Evolutionary conservation across 257 asterid species (phyloP), one percentile per base, ranked within the genome.

Genomic region (Catharanthus roseus): DNA sequence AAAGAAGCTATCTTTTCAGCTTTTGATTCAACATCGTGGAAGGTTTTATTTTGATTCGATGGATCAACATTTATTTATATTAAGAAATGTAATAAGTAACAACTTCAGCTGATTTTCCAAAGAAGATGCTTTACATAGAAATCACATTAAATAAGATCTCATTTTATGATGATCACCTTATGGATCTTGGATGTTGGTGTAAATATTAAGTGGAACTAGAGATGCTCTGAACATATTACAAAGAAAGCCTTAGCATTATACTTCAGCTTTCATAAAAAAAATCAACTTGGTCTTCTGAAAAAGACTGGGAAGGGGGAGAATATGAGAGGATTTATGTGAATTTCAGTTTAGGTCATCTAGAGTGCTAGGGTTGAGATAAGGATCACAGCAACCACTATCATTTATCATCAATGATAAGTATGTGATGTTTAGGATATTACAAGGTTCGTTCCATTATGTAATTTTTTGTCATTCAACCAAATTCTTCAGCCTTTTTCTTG

Each of bases 11-110:
- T 95, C 66, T 78, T 41, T 79, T 88, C 88, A 67, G 97, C 97
- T 36, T 95, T 91, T 66, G 91, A 88, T 86, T 89, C 99, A 2
- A 89, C 96, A 55, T 95, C 99, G 70, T 95, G 99, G 99, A 95
- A 95, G 99, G 99, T 91, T 69, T 71, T 77, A 67, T 75, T 73
- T 72, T 77, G 61, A 80, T 78, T 24, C 34, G 50, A 63, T 21
- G 71, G 76, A 56, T 47, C 63, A 15, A 36, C 51, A 8, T 64
- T 69, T 56, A 54, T 26, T 47, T 51, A 50, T 18, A n/a, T 63
- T 26, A 33, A 50, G 50, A 66, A 15, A 33, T n/a, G 38, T 61
- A 10, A 50, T n/a, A 42, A 53, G 33, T 65, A 65, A 34, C 10
- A 36, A 38, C 42, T 47, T 53, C 49, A 16, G 47, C 58, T 74